Base-by-base conservation (phyloP, 345 rosid species). In the Pelargonium nanum region DNA sequence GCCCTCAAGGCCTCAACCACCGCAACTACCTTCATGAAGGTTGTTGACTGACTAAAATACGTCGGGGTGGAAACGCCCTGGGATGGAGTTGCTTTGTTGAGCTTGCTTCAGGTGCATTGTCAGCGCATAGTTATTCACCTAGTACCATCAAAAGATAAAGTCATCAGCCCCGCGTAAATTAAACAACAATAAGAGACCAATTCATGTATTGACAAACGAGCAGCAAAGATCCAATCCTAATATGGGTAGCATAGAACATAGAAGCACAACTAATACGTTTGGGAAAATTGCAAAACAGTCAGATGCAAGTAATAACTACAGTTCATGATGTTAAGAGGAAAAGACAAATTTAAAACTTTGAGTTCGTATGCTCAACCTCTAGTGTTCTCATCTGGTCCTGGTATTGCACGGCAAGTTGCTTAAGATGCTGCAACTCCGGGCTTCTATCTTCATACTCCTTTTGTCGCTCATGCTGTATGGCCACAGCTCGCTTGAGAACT, bases 341-440 rank as follows among this genome's bases (percentile, higher is more conserved):
- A 17, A 40, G 48, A 40, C 15, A 12, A 17, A 40, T 40, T 9
- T 8, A 17, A 40, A 40, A 17, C 15, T 40, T 10, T 6, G 15
- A 40, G 48, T 10, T 40, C 48, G 15, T 40, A 9, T 9, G 48
- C 63, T 63, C 71, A 22, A 87, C 96, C 94, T 89, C 94, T 23
- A 89, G 74, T 28, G 91, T 80, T 74, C 89, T 84, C 78, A 89
- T 12, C 64, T 89, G 96, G 40, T 89, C 91, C 76, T 86, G 94
- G 77, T 84, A 86, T 64, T 83, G 94, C 58, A 87, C 59, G 19
- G 83, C 81, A 63, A 86, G 59, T 67, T 89, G 91, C 75, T 82
- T 83, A 74, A 89, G 65, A 63, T 80, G 87, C 78, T 86, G 86
- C 73, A 89, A 59, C 62, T 89, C 94, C 65, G 81, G 83, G 62